These are phyloP conservation scores for Taphrina pruni DNA, from an alignment of 1,139 yeast genomes.

Conservation along the genomic window DNA sequence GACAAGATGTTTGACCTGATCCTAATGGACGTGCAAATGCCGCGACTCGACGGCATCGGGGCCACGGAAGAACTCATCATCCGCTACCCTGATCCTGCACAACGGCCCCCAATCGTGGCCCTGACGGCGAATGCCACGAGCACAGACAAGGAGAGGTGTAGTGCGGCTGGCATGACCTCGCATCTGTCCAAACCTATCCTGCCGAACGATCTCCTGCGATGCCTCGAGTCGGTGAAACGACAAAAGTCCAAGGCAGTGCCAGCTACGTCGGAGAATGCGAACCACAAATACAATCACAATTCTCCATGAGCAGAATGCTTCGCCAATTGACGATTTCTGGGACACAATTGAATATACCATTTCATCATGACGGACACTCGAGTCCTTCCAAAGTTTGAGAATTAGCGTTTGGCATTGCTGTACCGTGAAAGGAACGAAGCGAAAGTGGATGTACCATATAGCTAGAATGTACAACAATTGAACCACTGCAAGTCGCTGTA, in stretches of 20 bases:
- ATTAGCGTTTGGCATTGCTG: no score
- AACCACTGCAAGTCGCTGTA: no score
- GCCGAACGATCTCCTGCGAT: slow-evolving; percentile 21
- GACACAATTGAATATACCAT: no score
- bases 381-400: no score
- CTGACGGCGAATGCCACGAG: slow-evolving; percentile 94
- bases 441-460: no score
- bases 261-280: no score
- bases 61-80: slow-evolving; percentile 24
- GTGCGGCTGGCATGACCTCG: slow-evolving; percentile 75
- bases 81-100: slow-evolving; percentile 5
- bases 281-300: background rate
- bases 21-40: slow-evolving; percentile 98
- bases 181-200: slow-evolving; percentile 13
- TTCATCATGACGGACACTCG: no score
- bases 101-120: slow-evolving; percentile 25
- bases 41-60: slow-evolving; percentile 74
- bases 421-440: no score
- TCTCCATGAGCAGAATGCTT: background rate
- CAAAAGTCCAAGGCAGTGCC: background rate
- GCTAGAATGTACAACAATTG: no score
- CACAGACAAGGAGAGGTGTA: slow-evolving; percentile 81
- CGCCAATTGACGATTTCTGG: no score
- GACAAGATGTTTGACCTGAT: slow-evolving; percentile 61
- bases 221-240: slow-evolving; percentile 5